phyloP scores from a whole-genome alignment of 495 filamentous ascomycete species.

The Neurospora sp. region DNA sequence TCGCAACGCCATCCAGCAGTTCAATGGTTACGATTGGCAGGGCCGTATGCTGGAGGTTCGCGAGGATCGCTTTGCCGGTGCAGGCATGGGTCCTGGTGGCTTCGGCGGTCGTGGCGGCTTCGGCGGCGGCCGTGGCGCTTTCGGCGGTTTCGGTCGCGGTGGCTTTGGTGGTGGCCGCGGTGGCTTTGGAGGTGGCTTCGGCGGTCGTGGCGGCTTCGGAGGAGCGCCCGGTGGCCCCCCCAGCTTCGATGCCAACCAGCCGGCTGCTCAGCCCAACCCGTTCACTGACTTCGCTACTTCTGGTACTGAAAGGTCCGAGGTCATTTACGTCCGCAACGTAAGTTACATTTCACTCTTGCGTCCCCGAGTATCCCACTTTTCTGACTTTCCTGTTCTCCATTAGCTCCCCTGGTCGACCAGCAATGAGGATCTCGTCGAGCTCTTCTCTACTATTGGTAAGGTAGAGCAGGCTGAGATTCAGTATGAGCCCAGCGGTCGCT shows the following conservation, averaged over 20 bases:
- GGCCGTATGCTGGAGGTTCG: conserved; percentile 87
- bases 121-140: conserved; percentile 49
- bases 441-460: conserved; percentile 96
- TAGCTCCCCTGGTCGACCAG: conserved; percentile 98
- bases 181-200: conserved; percentile 28
- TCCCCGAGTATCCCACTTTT: not conserved
- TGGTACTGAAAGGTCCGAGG: conserved; percentile 70
- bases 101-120: conserved; percentile 46
- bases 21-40: conserved; percentile 99
- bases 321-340: conserved; percentile 95
- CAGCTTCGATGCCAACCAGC: conserved; percentile 31
- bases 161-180: conserved; percentile 23
- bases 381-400: conserved; percentile 10
- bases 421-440: conserved; percentile 90
- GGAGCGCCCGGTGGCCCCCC: conserved; percentile 27
- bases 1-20: conserved; percentile 88
- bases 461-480: conserved; percentile 97
- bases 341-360: conserved; percentile 28
- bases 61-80: conserved; percentile 85
- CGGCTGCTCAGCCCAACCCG: conserved; percentile 67
- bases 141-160: conserved; percentile 40
- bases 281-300: conserved; percentile 92
- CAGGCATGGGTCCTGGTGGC: conserved; percentile 44
- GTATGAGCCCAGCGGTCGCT: conserved; percentile 93
- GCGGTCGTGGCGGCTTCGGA: conserved; percentile 39